Base-by-base conservation (phyloP, 495 filamentous ascomycete genomes). In the Annulohypoxylon nitens region DNA sequence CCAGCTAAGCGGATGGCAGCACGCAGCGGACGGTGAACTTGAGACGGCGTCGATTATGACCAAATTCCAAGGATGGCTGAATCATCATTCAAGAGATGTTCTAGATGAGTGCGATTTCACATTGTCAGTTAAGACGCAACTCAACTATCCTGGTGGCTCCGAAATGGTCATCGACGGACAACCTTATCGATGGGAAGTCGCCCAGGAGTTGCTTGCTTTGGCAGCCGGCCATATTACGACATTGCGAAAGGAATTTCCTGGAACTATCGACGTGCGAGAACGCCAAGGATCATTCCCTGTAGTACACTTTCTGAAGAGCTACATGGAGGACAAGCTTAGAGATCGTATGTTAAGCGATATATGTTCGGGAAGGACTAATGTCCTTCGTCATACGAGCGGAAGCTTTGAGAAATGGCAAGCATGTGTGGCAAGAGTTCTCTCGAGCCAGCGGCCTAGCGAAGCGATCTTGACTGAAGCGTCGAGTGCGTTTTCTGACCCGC, bases 41-140 rank as follows among this genome's bases (percentile, higher is more conserved):
- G 58, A 77, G 12, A 79, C 81, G 61, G 87, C 86, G 0, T 62
- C 12, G 3, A 60, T 67, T 8, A 85, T 88, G 79, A 78, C 84
- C 47, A 75, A 69, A 23, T 76, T 85, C 3, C 85, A 90, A 66
- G 53, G 43, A 4, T 88, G 87, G 87, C 50, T 90, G 3, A 76
- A 81, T 23, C 16, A 64, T 0, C 67, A 66, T 30, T 83, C 78
- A 36, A 82, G 87, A 9, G 88, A 90, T 74, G 77, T 90, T 0
- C 73, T 90, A 0, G 88, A 90, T 70, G 88, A 90, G 64, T 87
- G 82, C 6, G 88, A 90, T 61, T 83, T 83, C 33, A 87, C 85
- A 0, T 69, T 90, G 8, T 80, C 85, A 0, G 80, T 84, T 0
- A 81, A 80, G 33, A 85, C 83, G 0, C 83, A 86, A 66, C 76